Conservation (phyloP, 78 protist species). For the Planoprotostelium fungivorum region DNA sequence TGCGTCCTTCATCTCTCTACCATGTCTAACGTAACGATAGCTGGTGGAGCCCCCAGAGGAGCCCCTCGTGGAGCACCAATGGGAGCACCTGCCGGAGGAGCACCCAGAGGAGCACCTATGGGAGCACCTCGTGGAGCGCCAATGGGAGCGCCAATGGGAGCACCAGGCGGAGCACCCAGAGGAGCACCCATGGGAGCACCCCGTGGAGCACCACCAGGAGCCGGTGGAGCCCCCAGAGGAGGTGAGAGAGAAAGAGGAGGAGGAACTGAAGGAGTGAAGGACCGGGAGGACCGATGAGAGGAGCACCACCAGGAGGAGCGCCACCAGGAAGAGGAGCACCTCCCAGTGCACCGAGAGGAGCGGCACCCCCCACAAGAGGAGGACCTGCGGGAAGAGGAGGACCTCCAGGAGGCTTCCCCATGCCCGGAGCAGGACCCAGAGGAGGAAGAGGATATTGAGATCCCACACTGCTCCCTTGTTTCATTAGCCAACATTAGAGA, state of each 20-base stretch:
- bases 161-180: neutral
- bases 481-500: no score
- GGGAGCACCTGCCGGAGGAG: neutral
- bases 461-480: no score
- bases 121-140: neutral
- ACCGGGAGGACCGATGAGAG: no score
- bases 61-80: neutral
- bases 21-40: neutral
- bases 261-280: neutral
- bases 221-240: conserved; percentile 4
- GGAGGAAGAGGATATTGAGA: no score
- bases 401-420: conserved; percentile 9
- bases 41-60: neutral
- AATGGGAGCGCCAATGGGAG: neutral
- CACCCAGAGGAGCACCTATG: neutral
- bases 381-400: conserved; percentile 15
- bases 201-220: conserved; percentile 14
- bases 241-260: neutral
- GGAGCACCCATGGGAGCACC: neutral
- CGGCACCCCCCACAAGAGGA: conserved; percentile 10
- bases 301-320: neutral
- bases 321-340: neutral
- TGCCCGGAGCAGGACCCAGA: no score
- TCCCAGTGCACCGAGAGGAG: conserved; percentile 4
- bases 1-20: neutral